Base-by-base conservation (phyloP, 2,329 filamentous ascomycete genomes). In the Intubia oerlemansii region DNA sequence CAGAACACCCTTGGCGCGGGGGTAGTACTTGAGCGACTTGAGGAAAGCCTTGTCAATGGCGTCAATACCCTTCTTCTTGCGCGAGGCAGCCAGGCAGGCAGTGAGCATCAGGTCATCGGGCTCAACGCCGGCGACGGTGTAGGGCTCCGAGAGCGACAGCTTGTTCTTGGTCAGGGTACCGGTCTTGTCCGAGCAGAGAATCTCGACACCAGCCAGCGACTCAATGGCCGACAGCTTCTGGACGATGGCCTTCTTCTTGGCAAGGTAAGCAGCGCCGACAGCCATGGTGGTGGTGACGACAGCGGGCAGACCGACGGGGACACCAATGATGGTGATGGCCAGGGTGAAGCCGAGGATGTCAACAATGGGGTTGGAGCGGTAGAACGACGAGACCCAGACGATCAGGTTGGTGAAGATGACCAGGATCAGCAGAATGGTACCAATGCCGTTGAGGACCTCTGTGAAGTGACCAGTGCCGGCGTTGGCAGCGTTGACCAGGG, bases 261-360 rank as follows among this genome's bases (percentile, higher is more conserved):
- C 81, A 34, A 91, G 68, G 53, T 88, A 88, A 38, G 80, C 77
- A 39, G 81, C 81, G 57, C 81, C 81, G 49, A 91, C 81, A 49
- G 81, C 81, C 80, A 91, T 88, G 47, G 81, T 91, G 42, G 81
- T 91, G 43, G 82, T 91, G 35, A 90, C 80, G 56, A 91, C 81
- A 42, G 79, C 81, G 35, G 81, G 81, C 39, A 91, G 78, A 72
- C 81, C 81, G 53, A 91, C 81, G 31, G 81, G 81, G 16, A 91
- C 81, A 65, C 81, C 81, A 36, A 90, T 78, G 39, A 91, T 85
- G 42, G 79, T 88, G 43, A 91, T 84, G 39, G 77, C 80, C 25
- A 91, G 63, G 31, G 81, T 88, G 57, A 81, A 88, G 39, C 77
- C 63, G 27, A 91, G 69, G 34, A 91, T 90, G 5, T 54, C 53